Evolutionary conservation across 2,329 filamentous ascomycete species (phyloP).

Genomic region (Paraphoma chrysanthemicola): DNA sequence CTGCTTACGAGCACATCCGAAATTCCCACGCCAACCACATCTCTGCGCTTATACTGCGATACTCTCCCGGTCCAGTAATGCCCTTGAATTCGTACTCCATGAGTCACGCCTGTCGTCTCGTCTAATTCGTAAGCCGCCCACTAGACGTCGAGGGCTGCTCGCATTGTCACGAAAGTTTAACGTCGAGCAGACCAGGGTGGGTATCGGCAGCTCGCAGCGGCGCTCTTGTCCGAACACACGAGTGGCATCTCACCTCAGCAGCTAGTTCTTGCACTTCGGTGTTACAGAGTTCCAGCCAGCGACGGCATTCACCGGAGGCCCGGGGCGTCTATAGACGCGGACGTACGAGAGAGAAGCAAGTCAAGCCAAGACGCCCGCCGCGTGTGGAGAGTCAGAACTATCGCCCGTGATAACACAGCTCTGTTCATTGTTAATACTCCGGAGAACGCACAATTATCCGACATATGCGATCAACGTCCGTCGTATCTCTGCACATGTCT

Average conservation of each 20-base stretch:
- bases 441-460: neutral
- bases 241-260: conserved; percentile 3
- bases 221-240: neutral
- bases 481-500: neutral
- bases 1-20: neutral
- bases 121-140: neutral
- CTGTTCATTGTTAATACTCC: no score
- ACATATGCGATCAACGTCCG: neutral
- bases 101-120: neutral
- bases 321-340: neutral
- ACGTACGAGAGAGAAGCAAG: neutral
- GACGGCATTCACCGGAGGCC: neutral
- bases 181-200: neutral
- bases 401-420: no score
- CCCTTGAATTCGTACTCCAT: neutral
- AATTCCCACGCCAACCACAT: neutral
- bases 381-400: no score
- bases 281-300: neutral
- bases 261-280: neutral
- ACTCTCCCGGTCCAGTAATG: neutral
- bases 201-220: neutral
- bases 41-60: neutral
- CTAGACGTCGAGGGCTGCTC: neutral
- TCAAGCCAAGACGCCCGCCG: neutral
- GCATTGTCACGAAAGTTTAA: neutral